A percentile compares a stretch with the other conserved stretches of the same genome.
Evolutionary conservation across 495 filamentous ascomycete species (phyloP).

Genomic region (Penicillium diatomitis): DNA sequence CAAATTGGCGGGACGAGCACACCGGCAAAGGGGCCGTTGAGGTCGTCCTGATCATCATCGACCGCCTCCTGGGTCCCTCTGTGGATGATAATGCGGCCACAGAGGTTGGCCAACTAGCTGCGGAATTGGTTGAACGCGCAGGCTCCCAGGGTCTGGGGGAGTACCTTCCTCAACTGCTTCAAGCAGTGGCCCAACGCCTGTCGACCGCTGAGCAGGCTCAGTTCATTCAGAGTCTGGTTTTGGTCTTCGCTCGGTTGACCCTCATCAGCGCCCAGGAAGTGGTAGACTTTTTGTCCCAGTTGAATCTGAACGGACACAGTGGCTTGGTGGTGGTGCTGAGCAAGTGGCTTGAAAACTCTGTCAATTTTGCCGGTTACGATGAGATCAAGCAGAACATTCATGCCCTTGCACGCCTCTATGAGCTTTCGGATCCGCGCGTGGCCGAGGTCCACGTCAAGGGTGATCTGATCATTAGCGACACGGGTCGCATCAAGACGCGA

Average conservation of each 20-base stretch:
- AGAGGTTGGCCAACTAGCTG: conserved; percentile 89
- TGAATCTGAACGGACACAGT: conserved; percentile 60
- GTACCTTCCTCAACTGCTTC: conserved; percentile 79
- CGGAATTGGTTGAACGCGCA: conserved; percentile 90
- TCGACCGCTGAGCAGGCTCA: conserved; percentile 68
- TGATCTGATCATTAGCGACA: conserved; percentile 74
- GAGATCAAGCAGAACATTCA: conserved; percentile 95
- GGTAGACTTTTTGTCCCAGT: conserved; percentile 77
- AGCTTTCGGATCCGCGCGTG: conserved; percentile 74
- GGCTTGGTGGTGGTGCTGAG: conserved; percentile 79
- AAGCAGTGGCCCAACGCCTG: conserved; percentile 80
- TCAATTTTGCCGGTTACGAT: conserved; percentile 93
- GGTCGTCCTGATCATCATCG: conserved; percentile 82
- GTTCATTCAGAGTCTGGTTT: conserved; percentile 86
- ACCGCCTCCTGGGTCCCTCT: conserved; percentile 72
- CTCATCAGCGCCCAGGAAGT: conserved; percentile 80
- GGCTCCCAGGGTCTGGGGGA: conserved; percentile 82
- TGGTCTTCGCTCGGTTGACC: conserved; percentile 88
- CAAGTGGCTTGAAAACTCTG: conserved; percentile 95
- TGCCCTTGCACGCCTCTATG: conserved; percentile 81
- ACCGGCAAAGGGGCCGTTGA: conserved; percentile 76
- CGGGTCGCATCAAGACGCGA: conserved; percentile 83
- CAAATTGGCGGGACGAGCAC: conserved; percentile 65
- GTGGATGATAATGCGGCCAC: conserved; percentile 88
- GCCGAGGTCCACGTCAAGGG: conserved; percentile 76